A percentile compares a stretch with the other conserved stretches of the same genome.
phyloP scores from a whole-genome alignment of 1,139 yeast genomes.

The Kurtzmaniella quercitrusa region DNA sequence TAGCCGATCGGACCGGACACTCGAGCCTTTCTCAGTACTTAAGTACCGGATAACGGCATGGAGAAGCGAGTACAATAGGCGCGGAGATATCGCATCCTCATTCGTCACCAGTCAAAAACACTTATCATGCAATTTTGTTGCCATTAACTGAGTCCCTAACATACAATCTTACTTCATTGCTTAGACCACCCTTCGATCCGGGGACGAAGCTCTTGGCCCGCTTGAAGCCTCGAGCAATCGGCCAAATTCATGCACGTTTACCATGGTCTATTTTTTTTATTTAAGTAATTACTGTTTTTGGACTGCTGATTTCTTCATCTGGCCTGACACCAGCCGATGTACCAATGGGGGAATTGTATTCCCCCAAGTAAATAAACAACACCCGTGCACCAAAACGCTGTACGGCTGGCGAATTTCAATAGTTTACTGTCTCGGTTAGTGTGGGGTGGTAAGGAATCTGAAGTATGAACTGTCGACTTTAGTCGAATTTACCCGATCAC shows the following conservation, averaged over 20 bases:
- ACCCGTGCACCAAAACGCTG: not conserved
- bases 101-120: too few relatives aligned
- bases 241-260: not conserved
- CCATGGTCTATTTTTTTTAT: not conserved
- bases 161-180: not conserved
- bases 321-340: not conserved
- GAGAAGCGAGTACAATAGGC: not conserved
- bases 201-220: not conserved
- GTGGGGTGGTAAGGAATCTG: too few relatives aligned
- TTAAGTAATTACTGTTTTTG: not conserved
- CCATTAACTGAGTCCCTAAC: too few relatives aligned
- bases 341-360: not conserved
- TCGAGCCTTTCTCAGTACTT: not conserved
- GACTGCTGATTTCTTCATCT: not conserved
- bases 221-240: not conserved
- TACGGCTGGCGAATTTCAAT: not conserved
- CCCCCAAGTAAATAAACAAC: not conserved
- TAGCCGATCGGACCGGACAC: slow-evolving; percentile 3
- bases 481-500: too few relatives aligned
- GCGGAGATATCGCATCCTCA: too few relatives aligned
- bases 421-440: too few relatives aligned
- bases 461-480: too few relatives aligned
- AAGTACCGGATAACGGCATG: not conserved
- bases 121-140: too few relatives aligned
- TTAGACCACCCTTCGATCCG: not conserved